Base-by-base conservation (phyloP, 768 basidiomycete species). In the Kondoa subrosea region DNA sequence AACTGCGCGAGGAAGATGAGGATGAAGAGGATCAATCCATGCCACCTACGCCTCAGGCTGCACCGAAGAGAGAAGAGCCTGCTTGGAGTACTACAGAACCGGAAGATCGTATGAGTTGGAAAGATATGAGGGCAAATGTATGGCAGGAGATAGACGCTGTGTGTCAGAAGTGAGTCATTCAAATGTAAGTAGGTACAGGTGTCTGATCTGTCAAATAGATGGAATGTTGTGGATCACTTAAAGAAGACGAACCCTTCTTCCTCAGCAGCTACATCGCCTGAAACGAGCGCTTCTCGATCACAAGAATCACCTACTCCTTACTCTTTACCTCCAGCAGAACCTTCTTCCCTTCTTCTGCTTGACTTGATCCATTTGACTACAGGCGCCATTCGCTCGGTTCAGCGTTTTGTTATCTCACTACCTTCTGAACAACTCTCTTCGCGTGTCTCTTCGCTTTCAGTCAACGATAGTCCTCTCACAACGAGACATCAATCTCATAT, bases 361-460 rank as follows among this genome's bases (percentile, higher is more conserved):
- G 80, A 79, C 2, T 79, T 85, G 2, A 82, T 93, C 67, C 86
- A 88, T 76, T 83, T 81, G 0, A 91, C 90, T 0, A 90, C 89
- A 4, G 82, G 81, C 56, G 84, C 87, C 2, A 84, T 95, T 60
- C 84, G 91, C 34, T 85, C 86, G 16, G 86, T 89, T 33, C 83
- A 90, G 15, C 88, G 88, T 75, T 91, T 91, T 76, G 78, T 91
- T 25, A 79, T 91, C 33, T 84, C 87, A 0, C 82, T 91, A 16
- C 89, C 89, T 0, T 85, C 89, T 73, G 87, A 67, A 57, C 60
- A 60, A n/a, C 66, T 67, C 0, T 1, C 34, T 12, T 30, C 33
- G 61, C 29, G 31, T 29, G 16, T 3, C 30, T 32, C 33, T 16
- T 31, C 29, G 16, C 58, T 59, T 14, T 8, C 58, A 25, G 8